Evolutionary conservation across 1,284 basidiomycete genomes (phyloP), one percentile per base, ranked within the genome.

Genomic region (Athelia psychrophila): DNA sequence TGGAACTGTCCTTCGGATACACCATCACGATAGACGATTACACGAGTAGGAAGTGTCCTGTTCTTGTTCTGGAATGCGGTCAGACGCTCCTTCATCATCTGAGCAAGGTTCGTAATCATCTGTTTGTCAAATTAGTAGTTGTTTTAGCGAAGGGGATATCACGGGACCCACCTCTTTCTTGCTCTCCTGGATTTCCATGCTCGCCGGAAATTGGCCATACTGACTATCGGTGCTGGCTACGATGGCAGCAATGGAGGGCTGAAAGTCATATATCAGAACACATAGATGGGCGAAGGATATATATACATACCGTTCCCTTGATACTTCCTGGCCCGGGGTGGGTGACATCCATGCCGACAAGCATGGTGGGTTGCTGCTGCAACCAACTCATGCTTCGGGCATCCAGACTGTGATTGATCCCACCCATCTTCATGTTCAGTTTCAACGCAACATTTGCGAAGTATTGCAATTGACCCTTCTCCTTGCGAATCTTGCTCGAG

Each of bases 311-410:
- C 2, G 78, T 88, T 10, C 82, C 84, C 55, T 72, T 76, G 56
- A 78, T 76, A 55, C 84, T 85, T 0, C 83, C 82, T 3, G 77
- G 79, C 16, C 86, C 84, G 20, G 88, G 87, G 67, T 92, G 91
- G 1, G 89, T 91, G 15, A 93, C 90, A 60, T 93, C 90, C 68
- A 91, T 89, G 5, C 90, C 90, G 25, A 92, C 79, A 27, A 92
- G 65, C 84, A 93, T 92, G 0, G 88, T 91, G 4, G 81, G 72
- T 54, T 64, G 66, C 52, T 72, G 58, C 54, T 69, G 74, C 35
- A 91, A 68, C 83, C 81, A 86, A 1, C 51, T 50, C 68, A 84
- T 79, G 54, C 71, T 80, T 1, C 62, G 58, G 10, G 65, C 59
- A 54, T 86, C 84, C 36, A 91, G 65, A 8, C 63, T 67, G 57